These are phyloP conservation scores for Bonia amplexicaulis DNA, from an alignment of 176 grass and related monocot genomes.

Conservation along the genomic window DNA sequence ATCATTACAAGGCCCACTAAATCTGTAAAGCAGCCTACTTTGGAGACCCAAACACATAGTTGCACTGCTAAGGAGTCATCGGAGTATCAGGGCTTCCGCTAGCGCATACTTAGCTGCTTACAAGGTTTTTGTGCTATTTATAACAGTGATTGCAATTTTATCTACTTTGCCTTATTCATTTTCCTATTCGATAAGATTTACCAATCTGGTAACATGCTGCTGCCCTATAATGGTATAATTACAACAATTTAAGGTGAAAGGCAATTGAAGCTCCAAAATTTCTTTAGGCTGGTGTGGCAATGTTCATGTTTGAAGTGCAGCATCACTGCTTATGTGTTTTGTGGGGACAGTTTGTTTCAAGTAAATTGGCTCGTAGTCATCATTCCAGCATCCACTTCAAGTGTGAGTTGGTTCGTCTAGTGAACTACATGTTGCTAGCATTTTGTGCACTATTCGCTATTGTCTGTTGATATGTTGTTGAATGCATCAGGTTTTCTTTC, in stretches of 20 bases:
- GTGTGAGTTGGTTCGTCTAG: neutral
- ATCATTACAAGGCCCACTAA: neutral
- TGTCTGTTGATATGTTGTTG: conserved; percentile 2
- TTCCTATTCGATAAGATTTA: neutral
- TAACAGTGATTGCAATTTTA: neutral
- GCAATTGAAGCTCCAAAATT: neutral
- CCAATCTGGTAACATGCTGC: neutral
- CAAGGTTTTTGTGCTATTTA: neutral
- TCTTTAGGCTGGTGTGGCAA: neutral
- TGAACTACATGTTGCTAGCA: neutral
- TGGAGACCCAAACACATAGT: neutral
- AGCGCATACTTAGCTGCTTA: neutral
- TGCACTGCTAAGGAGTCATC: neutral
- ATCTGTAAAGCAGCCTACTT: neutral
- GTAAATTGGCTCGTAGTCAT: neutral
- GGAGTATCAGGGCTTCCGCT: neutral
- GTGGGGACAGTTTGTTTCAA: neutral
- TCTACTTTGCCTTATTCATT: neutral
- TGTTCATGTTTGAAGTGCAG: neutral
- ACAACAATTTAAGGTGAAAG: neutral
- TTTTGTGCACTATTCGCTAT: neutral
- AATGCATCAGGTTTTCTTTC: neutral
- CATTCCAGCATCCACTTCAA: neutral
- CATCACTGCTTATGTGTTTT: neutral
- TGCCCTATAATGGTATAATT: neutral